Evolutionary conservation across 495 filamentous ascomycete species (phyloP).

Genomic region (Podospora didyma): DNA sequence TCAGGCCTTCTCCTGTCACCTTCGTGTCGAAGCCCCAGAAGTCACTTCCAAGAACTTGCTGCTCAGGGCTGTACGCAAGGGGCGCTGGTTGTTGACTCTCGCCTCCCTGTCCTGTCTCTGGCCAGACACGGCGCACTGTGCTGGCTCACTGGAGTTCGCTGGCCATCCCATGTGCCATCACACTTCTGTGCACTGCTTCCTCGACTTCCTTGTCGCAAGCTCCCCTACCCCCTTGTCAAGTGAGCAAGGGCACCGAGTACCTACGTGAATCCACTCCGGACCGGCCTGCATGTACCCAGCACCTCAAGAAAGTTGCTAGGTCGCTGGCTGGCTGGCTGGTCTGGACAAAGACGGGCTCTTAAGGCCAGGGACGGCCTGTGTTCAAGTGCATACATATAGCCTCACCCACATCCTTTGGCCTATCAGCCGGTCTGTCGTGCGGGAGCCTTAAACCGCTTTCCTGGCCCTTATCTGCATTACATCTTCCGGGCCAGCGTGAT

Average conservation of each 20-base stretch:
- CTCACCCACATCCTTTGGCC: constrained; percentile 22
- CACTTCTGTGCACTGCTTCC: constrained; percentile 6
- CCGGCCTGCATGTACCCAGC: constrained; percentile 14
- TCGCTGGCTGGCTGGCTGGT: not conserved
- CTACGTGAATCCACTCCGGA: constrained; percentile 7
- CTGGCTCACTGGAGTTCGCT: not conserved
- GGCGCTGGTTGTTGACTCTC: constrained; percentile 1
- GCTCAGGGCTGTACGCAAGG: constrained; percentile 6
- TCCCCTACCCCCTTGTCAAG: constrained; percentile 6
- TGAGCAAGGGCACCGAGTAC: constrained; percentile 12
- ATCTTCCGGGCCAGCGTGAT: constrained; percentile 25
- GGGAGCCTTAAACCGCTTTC: constrained; percentile 19
- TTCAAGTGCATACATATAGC: constrained; percentile 24
- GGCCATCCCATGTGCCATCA: constrained; percentile 11
- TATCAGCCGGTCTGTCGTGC: constrained; percentile 21
- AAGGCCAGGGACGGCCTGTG: constrained; percentile 10
- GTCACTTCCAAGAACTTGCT: constrained; percentile 13
- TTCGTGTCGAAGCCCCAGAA: constrained; percentile 18
- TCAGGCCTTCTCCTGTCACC: constrained; percentile 23
- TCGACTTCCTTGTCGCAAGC: constrained; percentile 7
- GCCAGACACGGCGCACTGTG: not conserved
- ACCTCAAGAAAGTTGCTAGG: not conserved
- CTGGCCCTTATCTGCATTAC: constrained; percentile 24
- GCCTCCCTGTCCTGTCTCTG: not conserved
- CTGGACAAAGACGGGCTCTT: constrained; percentile 19